Percentiles rank a stretch among this genome's conserved stretches.
phyloP scores from a whole-genome alignment of 2,329 filamentous ascomycete species.

The Talaromyces amestolkiae region DNA sequence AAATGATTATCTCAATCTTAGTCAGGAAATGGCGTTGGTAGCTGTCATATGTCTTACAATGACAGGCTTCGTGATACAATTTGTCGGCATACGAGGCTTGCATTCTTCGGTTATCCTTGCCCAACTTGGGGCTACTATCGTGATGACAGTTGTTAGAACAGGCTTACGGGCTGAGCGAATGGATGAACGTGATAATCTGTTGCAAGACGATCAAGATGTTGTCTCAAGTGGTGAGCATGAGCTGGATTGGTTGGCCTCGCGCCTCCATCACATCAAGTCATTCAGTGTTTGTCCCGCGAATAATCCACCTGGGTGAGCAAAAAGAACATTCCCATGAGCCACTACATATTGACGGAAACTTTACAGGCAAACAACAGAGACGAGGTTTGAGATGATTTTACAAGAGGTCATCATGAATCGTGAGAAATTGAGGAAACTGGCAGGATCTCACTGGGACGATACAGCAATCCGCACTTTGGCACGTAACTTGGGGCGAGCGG shows the following conservation, averaged over 20 bases:
- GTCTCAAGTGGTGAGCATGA: constrained; percentile 31
- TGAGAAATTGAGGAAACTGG: neutral
- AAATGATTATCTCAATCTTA: constrained; percentile 13
- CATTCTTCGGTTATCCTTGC: constrained; percentile 38
- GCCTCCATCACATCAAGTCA: constrained; percentile 27
- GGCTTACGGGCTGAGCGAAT: constrained; percentile 35
- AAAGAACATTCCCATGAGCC: neutral
- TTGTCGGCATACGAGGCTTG: constrained; percentile 39
- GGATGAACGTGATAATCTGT: constrained; percentile 29
- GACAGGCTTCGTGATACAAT: constrained; percentile 39
- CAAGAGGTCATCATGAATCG: constrained; percentile 1
- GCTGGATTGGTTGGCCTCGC: constrained; percentile 33
- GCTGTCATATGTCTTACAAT: constrained; percentile 29
- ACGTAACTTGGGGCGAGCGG: constrained; percentile 1
- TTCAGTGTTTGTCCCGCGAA: constrained; percentile 22
- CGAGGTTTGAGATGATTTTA: neutral
- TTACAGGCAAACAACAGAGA: neutral
- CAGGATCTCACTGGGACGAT: constrained; percentile 12
- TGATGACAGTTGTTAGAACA: constrained; percentile 39
- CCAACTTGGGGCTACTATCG: constrained; percentile 35
- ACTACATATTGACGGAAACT: neutral
- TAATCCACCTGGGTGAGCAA: neutral
- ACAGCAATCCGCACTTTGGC: neutral
- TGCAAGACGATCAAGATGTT: constrained; percentile 22
- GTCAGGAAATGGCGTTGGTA: constrained; percentile 23